Evolutionary conservation across 371 early-diverging fungal species (phyloP).

Genomic region (Mucor racemosus): DNA sequence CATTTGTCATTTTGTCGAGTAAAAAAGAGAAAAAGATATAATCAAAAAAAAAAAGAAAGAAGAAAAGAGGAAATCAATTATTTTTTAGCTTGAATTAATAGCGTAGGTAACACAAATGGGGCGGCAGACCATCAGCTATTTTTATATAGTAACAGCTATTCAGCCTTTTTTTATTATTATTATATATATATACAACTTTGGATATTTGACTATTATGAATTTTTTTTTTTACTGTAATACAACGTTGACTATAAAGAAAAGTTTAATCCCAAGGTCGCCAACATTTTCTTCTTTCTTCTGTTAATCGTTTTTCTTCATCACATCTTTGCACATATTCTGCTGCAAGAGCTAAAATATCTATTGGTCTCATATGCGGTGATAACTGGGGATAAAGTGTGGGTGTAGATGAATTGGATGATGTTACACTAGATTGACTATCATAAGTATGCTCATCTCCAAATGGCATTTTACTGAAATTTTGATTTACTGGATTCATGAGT

Average conservation of each 20-base stretch:
- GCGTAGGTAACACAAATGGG: neutral
- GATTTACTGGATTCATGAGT: neutral
- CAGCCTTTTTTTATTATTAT: neutral
- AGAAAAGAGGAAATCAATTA: neutral
- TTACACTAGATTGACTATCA: conserved; percentile 34
- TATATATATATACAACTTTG: neutral
- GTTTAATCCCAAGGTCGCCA: conserved; percentile 33
- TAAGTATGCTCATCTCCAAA: conserved; percentile 11
- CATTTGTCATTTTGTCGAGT: neutral
- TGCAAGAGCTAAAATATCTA: conserved; percentile 53
- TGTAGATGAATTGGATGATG: conserved; percentile 42
- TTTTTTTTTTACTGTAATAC: conserved; percentile 3
- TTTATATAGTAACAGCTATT: neutral
- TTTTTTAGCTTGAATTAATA: no score
- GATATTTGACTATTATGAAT: neutral
- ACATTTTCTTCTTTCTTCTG: conserved; percentile 26
- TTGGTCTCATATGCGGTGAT: conserved; percentile 41
- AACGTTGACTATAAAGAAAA: neutral
- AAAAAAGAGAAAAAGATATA: neutral
- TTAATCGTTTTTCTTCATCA: conserved; percentile 41
- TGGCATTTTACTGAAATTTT: conserved; percentile 1
- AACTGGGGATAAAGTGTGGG: conserved; percentile 32
- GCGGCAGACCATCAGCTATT: neutral
- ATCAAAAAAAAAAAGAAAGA: neutral
- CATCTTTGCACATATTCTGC: conserved; percentile 56